Evolutionary conservation across 192 early-diverging fungal genomes (phyloP), one percentile per base, ranked within the genome.

Genomic region (Podila epicladia): DNA sequence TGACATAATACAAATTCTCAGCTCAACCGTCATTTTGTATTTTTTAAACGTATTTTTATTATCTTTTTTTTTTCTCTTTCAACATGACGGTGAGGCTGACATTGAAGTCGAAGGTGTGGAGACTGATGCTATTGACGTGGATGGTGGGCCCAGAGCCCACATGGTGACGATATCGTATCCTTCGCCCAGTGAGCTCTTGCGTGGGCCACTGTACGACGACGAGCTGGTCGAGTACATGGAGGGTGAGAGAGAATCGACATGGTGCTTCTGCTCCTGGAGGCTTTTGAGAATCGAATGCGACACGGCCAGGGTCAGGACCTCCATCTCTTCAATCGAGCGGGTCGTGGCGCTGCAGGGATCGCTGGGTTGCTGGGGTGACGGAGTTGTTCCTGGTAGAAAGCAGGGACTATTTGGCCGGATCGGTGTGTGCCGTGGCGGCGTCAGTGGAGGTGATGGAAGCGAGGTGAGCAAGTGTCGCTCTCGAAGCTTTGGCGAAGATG

Each of bases 251-350:
- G 24, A 29, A 24, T 55, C 55, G 55, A 41, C 28, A 12, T 22
- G 33, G 26, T 20, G 29, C 29, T 11, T 22, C 6, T 17, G 55
- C 35, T 4, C 24, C 20, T 29, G n/a, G 22, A 53, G 49, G 28
- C 17, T 38, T 5, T 45, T 59, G 8, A 38, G 37, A 13, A 53
- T 29, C 24, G 67, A 62, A 3, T 37, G 24, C 2, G 64, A 26
- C 1, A 78, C 48, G 9, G 20, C 53, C 53, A 55, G 24, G 53
- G n/a, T 22, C n/a, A 55, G 5, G 11, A 71, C 35, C 45, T 78
- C 69, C 69, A 78, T 67, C 33, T 78, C 75, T 0, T 71, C 33
- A 45, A 71, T 67, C 0, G 75, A 71, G n/a, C 58, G 68, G 6
- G 13, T 24, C 4, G 67, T 62, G 53, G 51, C 13, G 11, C 49